phyloP scores from a whole-genome alignment of 2,329 filamentous ascomycete species.

The Calonectria multiphialidica region DNA sequence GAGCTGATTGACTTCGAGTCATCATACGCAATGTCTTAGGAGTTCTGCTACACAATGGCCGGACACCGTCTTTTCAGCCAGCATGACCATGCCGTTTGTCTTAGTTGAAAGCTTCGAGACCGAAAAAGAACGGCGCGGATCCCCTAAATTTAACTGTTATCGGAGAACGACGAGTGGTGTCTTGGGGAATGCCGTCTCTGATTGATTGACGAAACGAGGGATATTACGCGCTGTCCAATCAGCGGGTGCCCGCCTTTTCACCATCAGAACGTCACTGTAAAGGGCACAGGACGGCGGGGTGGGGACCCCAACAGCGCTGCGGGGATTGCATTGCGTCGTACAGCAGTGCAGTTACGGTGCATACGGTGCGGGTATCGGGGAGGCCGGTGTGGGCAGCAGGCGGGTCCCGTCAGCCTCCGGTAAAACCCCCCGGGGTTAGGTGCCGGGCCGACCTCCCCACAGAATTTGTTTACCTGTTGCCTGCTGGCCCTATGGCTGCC shows the following conservation, averaged over 20 bases:
- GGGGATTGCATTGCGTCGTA: slow-evolving; percentile 9
- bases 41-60: background rate
- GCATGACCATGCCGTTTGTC: background rate
- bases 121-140: background rate
- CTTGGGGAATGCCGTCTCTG: background rate
- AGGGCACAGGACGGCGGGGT: background rate
- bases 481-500: slow-evolving; percentile 16
- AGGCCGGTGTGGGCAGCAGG: slow-evolving; percentile 27
- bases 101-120: background rate
- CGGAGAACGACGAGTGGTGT: background rate
- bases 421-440: slow-evolving; percentile 21
- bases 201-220: background rate
- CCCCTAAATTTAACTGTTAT: background rate
- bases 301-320: background rate
- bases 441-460: slow-evolving; percentile 37
- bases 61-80: background rate
- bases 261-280: background rate
- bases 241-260: background rate
- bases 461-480: slow-evolving; percentile 20
- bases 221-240: background rate
- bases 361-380: slow-evolving; percentile 21
- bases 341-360: background rate
- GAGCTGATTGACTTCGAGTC: background rate
- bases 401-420: slow-evolving; percentile 25
- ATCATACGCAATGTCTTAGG: background rate